Base-by-base conservation (phyloP, 2,329 filamentous ascomycete genomes). In the Cladophialophora psammophila region DNA sequence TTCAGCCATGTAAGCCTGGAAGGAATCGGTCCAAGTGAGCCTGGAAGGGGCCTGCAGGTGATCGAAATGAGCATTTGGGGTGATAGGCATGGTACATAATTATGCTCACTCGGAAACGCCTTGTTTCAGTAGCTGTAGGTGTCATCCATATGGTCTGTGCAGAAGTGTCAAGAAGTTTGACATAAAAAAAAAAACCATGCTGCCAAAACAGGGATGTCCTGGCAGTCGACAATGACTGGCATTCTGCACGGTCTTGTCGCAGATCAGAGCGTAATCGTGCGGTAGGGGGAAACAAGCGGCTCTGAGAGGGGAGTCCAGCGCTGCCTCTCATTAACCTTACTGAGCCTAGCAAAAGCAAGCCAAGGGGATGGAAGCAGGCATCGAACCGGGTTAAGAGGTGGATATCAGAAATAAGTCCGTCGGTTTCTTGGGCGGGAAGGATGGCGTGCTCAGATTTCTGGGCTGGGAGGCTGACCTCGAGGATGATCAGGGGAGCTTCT, bases 401-500 rank as follows among this genome's bases (percentile, higher is more conserved):
- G 45, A 50, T 50, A 50, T 20, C 4, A 42, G 10, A 50, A 13
- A 50, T 18, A 12, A 26, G 18, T 50, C 18, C 2, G 26, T 3
- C 18, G 8, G 18, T 26, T 9, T 50, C 18, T 20, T 50, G 40
- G 40, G 40, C 26, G 40, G 3, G 45, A 50, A 26, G 45, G 45
- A 50, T 50, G 45, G 45, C 45, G 45, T 50, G 45, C 45, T 50
- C 45, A 50, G 45, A 26, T 50, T 50, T 50, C 45, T 50, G 26
- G 45, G 45, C 45, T 50, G 59, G 32, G 31, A 61, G 59, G 45
- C 45, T 50, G 45, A 26, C 45, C 42, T 61, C 45, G 59, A 61
- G 59, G 59, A 52, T 61, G 59, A 61, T 61, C 59, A 61, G 59
- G 59, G 59, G 59, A 34, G 36, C 18, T 40, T 31, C 26, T 61